Evolutionary conservation across 2,329 filamentous ascomycete genomes (phyloP).

Genomic region (Alternaria incomplexa): DNA sequence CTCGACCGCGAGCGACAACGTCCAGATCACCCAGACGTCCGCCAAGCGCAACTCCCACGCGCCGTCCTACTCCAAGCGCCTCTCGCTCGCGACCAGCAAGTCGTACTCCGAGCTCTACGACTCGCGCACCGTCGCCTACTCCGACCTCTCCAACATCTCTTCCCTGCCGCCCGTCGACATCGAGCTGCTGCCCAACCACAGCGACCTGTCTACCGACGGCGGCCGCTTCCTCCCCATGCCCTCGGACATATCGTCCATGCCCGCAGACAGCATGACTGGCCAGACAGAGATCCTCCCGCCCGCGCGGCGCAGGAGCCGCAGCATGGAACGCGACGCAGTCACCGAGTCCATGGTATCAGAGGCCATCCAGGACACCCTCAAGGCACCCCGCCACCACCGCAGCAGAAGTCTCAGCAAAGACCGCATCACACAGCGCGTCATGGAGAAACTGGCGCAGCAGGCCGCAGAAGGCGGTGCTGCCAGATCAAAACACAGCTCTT

Average conservation of each 20-base stretch:
- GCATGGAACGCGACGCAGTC: constrained; percentile 51
- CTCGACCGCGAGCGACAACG: constrained; percentile 70
- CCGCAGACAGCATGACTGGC: constrained; percentile 73
- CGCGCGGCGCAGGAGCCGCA: constrained; percentile 58
- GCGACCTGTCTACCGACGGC: constrained; percentile 67
- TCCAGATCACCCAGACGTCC: constrained; percentile 80
- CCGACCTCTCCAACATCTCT: constrained; percentile 78
- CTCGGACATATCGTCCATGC: constrained; percentile 88
- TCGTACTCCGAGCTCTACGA: constrained; percentile 45
- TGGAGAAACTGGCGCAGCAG: constrained; percentile 67
- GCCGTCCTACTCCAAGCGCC: constrained; percentile 71
- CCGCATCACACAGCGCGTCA: constrained; percentile 70
- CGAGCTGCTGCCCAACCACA: constrained; percentile 75
- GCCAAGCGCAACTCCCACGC: constrained; percentile 68
- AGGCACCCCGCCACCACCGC: constrained; percentile 63
- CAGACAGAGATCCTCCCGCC: constrained; percentile 55
- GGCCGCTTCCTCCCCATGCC: constrained; percentile 70
- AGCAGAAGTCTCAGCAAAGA: constrained; percentile 71
- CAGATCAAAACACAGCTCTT: constrained; percentile 21
- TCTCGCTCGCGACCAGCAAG: constrained; percentile 63
- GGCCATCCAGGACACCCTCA: constrained; percentile 55
- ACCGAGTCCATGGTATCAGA: constrained; percentile 25
- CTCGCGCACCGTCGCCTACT: constrained; percentile 59
- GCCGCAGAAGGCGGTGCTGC: constrained; percentile 51
- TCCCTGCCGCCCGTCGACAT: constrained; percentile 80